Evolutionary conservation across 1,284 basidiomycete species (phyloP).

Genomic region (Abortiporus biennis): DNA sequence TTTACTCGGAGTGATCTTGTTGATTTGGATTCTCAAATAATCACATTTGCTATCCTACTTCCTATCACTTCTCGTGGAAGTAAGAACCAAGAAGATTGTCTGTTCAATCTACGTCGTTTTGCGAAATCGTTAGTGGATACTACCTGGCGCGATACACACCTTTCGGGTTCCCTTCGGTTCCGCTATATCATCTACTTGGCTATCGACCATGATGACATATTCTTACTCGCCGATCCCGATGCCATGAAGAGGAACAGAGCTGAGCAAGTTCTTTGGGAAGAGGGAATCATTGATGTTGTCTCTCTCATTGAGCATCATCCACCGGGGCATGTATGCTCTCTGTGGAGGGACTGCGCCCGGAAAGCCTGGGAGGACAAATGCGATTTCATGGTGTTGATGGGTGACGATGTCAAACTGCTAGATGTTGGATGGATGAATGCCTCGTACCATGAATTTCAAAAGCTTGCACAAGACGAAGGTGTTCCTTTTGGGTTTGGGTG

Average conservation of each 20-base stretch:
- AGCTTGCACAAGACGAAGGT: conserved; percentile 23
- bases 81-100: conserved; percentile 27
- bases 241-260: conserved; percentile 26
- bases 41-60: too few relatives aligned
- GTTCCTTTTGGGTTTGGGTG: conserved; percentile 47
- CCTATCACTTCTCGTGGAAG: too few relatives aligned
- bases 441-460: conserved; percentile 31
- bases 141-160: conserved; percentile 35
- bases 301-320: conserved; percentile 33
- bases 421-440: conserved; percentile 48
- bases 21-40: too few relatives aligned
- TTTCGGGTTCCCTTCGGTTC: conserved; percentile 29
- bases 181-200: conserved; percentile 42
- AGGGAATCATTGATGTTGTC: conserved; percentile 30
- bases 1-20: too few relatives aligned
- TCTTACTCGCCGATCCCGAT: conserved; percentile 26
- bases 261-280: conserved; percentile 27
- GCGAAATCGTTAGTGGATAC: conserved; percentile 37
- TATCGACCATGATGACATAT: conserved; percentile 43
- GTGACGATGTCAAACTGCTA: conserved; percentile 44
- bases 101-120: conserved; percentile 36
- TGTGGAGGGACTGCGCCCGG: conserved; percentile 48
- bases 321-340: conserved; percentile 42
- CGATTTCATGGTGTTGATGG: conserved; percentile 50
- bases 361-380: conserved; percentile 41